Percentiles rank a stretch among this genome's conserved stretches.
Evolutionary conservation across 2,329 filamentous ascomycete genomes (phyloP).

Genomic region (Sclerotinia subarctica): DNA sequence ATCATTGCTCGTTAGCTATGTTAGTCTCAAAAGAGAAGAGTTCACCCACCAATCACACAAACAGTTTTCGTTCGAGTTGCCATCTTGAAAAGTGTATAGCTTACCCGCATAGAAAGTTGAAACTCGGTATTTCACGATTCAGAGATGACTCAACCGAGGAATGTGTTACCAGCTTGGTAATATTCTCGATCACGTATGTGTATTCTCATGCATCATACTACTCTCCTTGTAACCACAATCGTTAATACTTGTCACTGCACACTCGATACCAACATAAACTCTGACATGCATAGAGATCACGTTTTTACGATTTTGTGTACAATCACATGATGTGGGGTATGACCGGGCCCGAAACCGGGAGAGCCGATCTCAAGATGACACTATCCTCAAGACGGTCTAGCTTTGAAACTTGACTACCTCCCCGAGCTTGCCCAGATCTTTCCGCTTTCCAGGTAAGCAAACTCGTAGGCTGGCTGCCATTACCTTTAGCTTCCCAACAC

Average conservation of each 20-base stretch:
- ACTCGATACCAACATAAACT: neutral
- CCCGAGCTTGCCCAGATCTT: neutral
- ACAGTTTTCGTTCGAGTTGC: constrained; percentile 28
- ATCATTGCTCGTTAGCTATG: constrained; percentile 1
- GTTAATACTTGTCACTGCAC: neutral
- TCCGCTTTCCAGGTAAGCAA: neutral
- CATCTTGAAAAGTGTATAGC: constrained; percentile 8
- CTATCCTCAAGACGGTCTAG: neutral
- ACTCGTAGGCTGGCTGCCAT: no score
- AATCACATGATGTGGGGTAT: neutral
- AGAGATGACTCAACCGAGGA: neutral
- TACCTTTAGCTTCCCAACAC: no score
- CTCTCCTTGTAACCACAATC: neutral
- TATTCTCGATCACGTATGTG: neutral
- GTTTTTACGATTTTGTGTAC: neutral
- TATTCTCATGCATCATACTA: neutral
- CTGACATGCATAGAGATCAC: constrained; percentile 9
- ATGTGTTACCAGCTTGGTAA: neutral
- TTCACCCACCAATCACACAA: constrained; percentile 32
- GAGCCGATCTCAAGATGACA: neutral
- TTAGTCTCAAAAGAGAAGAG: neutral
- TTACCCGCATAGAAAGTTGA: constrained; percentile 10
- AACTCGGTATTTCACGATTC: neutral
- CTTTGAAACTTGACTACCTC: neutral
- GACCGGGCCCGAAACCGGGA: neutral